Evolutionary conservation across 352 stramenopile genomes (phyloP), one percentile per base, ranked within the genome.

Genomic region (Globisporangium uncinulatum): DNA sequence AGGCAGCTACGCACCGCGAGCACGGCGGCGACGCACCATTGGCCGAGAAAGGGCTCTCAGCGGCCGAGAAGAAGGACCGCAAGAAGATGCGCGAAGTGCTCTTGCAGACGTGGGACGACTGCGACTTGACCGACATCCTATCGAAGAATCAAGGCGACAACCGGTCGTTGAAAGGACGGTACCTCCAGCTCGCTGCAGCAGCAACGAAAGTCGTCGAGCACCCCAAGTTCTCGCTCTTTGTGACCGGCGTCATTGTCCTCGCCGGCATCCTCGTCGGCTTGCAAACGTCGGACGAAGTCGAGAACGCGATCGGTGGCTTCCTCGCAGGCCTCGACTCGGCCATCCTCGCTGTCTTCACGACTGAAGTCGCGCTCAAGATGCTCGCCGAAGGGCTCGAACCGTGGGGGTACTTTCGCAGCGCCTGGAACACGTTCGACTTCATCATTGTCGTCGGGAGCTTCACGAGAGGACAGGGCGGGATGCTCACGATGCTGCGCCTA

Each of bases 361-460:
- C 74, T 15, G 86, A 95, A 64, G 76, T 88, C 4, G 63, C 83
- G 8, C 61, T 94, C 46, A 95, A 96, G 65, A 58, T 96, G 14
- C 53, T 88, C 7, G 75, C 86, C 0, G 79, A 95, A 53, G 86
- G 82, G 5, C 54, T 93, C 8, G 76, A 86, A 55, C 86, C 86
- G 9, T 95, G 80, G 84, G 57, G 62, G 31, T 95, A 81, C 57
- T 94, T 96, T 46, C 61, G 64, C 6, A 79, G 76, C 8, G 72
- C 55, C 0, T 94, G 85, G 85, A 94, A 94, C 59, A 80, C 73
- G 20, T 94, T 94, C 29, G 85, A 94, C 65, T 86, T 93, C 15
- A 75, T 95, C 58, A 91, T 95, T 51, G 78, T 93, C 4, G 63
- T 94, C 21, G 76, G 86, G 19, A 87, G 71, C 51, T 87, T 94